Base-by-base conservation (phyloP, 441 rosid genomes). In the Biscutella auriculata region DNA sequence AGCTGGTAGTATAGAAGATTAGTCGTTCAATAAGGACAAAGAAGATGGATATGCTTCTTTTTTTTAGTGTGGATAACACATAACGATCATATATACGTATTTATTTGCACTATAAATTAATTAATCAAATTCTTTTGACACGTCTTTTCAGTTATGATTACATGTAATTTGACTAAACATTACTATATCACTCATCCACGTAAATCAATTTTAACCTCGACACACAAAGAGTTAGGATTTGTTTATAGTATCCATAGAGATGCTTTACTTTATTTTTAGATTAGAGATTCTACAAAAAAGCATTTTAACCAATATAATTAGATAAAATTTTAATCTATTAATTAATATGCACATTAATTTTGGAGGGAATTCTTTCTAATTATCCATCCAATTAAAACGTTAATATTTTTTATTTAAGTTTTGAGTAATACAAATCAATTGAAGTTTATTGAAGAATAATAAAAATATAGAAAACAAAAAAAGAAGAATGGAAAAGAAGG, bases 21-120 rank as follows among this genome's bases (percentile, higher is more conserved):
- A 35, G 63, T 13, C 45, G 44, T n/a, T 39, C 28, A 44, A 66
- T 50, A 48, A 61, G 48, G 72, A 62, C 58, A 68, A 55, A 62
- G 28, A 67, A 67, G 62, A 46, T 37, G 63, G 58, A 68, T 61
- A 33, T 67, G 72, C 62, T n/a, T n/a, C n/a, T n/a, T n/a, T n/a
- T 34, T 62, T 61, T 61, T 48, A 40, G 53, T 52, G 53, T 68
- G 63, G 67, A 68, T 54, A 53, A 61, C 72, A 54, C 72, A 52
- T 36, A 46, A 27, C 32, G 27, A 67, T 67, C 66, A n/a, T n/a
- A 57, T 62, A 48, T 68, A 68, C 56, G 50, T 60, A 35, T 51
- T 45, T 30, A 26, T 37, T 60, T 60, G 48, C 66, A 60, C 57
- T 61, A 23, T 37, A 53, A 13, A 37, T 30, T 47, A 45, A 26